Evolutionary conservation across 768 basidiomycete species (phyloP), one percentile per base, ranked within the genome.

Genomic region (Pisolithus sp.): DNA sequence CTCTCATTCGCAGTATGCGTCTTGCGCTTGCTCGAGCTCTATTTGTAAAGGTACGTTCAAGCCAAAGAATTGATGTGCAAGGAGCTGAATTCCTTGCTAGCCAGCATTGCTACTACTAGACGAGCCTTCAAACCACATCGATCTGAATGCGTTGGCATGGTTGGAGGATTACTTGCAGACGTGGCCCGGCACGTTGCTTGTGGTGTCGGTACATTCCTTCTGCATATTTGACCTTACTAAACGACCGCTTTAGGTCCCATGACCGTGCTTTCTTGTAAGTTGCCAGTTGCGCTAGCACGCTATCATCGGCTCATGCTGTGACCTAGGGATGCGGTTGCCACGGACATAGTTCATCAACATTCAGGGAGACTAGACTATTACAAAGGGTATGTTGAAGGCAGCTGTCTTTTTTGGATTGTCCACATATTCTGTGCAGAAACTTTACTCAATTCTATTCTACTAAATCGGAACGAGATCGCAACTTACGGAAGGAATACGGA

Each of bases 361-460:
- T 93, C 87, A 0, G 86, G 78, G 49, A 80, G 96, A 43, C 76
- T 98, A 18, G 93, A 98, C 66, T 98, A 98, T 72, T 98, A 94
- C 76, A 96, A 97, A 74, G 96, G 95, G 83, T 88, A 61, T 24
- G 72, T 57, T 37, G 5, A 12, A 6, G 10, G 23, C 53, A 15
- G 7, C 36, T 26, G 30, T 31, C 12, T 23, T 7, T 15, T 24
- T 43, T 3, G 48, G 26, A 3, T 37, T 47, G 55, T 26, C 49
- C 52, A 9, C 54, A 50, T 40, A 61, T 49, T 26, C 7, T 8
- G 21, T 42, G 2, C 57, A 91, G 89, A 52, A 98, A 98, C 73
- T 99, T 98, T 70, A 85, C 89, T 1, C 94, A 98, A 67, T 98
- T 99, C 78, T 98, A 99, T 66, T 94, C 95, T 2, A 98, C 95